Conservation (phyloP, 2,329 filamentous ascomycete species). For the Clonostachys chloroleuca region DNA sequence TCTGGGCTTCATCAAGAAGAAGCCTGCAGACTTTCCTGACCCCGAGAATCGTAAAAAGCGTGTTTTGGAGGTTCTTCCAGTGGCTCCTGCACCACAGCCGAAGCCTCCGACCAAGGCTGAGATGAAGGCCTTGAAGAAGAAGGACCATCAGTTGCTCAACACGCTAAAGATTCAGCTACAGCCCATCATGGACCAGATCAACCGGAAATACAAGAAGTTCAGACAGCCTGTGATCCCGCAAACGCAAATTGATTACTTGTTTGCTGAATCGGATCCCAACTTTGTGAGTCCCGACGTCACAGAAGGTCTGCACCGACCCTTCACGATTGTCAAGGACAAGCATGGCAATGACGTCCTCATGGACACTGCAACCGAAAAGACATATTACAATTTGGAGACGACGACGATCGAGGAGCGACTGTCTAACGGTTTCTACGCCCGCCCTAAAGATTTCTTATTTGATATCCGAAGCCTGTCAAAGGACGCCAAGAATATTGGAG, state of each 20-base stretch:
- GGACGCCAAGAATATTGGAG: conserved; percentile 78
- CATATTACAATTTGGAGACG: conserved; percentile 93
- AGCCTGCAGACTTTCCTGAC: conserved; percentile 83
- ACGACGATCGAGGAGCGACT: conserved; percentile 93
- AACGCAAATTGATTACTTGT: conserved; percentile 71
- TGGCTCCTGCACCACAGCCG: conserved; percentile 69
- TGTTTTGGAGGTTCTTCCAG: conserved; percentile 69
- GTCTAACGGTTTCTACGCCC: conserved; percentile 93
- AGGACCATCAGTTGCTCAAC: conserved; percentile 81
- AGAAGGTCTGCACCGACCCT: conserved; percentile 62
- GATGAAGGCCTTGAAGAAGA: conserved; percentile 72
- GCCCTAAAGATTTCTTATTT: conserved; percentile 81
- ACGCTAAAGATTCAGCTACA: conserved; percentile 84
- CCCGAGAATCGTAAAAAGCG: conserved; percentile 83
- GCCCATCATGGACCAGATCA: conserved; percentile 96
- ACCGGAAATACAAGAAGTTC: conserved; percentile 85
- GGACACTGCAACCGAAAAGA: conserved; percentile 73
- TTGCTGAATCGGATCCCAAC: conserved; percentile 76
- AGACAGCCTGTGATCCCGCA: conserved; percentile 75
- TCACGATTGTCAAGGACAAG: conserved; percentile 73
- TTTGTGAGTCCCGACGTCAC: conserved; percentile 55
- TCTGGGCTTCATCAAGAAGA: conserved; percentile 71
- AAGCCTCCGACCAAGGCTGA: conserved; percentile 72
- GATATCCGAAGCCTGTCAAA: conserved; percentile 83
- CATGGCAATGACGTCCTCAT: conserved; percentile 73